These are phyloP conservation scores for Allantophomopsis cytisporea DNA, from an alignment of 2,329 filamentous ascomycete genomes.

Conservation along the genomic window DNA sequence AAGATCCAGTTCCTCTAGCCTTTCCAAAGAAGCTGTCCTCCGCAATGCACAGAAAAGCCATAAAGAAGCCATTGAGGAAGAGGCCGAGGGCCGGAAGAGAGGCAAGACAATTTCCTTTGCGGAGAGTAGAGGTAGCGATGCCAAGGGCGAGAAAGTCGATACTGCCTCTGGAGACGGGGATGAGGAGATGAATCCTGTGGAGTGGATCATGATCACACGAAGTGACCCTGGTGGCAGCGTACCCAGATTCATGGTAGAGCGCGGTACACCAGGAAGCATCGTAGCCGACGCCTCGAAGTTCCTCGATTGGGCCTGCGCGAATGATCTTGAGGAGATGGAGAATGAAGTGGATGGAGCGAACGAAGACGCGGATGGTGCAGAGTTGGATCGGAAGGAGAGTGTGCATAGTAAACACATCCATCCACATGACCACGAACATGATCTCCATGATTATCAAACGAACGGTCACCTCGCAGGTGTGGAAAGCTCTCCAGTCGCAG, in stretches of 20 bases:
- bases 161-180: slow-evolving; percentile 18
- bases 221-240: slow-evolving; percentile 63
- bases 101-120: slow-evolving; percentile 26
- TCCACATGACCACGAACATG: slow-evolving; percentile 10
- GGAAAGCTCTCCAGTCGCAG: background rate
- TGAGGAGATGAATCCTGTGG: slow-evolving; percentile 47
- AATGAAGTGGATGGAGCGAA: slow-evolving; percentile 8
- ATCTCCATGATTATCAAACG: slow-evolving; percentile 18
- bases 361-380: slow-evolving; percentile 7
- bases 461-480: slow-evolving; percentile 15
- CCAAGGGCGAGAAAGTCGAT: slow-evolving; percentile 21
- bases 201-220: slow-evolving; percentile 65
- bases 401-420: background rate
- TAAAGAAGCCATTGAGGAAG: slow-evolving; percentile 3
- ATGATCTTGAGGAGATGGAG: slow-evolving; percentile 14
- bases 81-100: slow-evolving; percentile 16
- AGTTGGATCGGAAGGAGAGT: slow-evolving; percentile 5
- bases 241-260: slow-evolving; percentile 58
- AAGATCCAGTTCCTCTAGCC: slow-evolving; percentile 13
- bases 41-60: slow-evolving; percentile 22
- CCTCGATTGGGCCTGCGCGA: slow-evolving; percentile 49
- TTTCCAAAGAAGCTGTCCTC: slow-evolving; percentile 28
- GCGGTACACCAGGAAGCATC: slow-evolving; percentile 54
- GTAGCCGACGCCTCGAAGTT: slow-evolving; percentile 54
- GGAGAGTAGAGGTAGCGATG: slow-evolving; percentile 21